Conservation (phyloP, 768 basidiomycete species). For the Trametes cubensis region DNA sequence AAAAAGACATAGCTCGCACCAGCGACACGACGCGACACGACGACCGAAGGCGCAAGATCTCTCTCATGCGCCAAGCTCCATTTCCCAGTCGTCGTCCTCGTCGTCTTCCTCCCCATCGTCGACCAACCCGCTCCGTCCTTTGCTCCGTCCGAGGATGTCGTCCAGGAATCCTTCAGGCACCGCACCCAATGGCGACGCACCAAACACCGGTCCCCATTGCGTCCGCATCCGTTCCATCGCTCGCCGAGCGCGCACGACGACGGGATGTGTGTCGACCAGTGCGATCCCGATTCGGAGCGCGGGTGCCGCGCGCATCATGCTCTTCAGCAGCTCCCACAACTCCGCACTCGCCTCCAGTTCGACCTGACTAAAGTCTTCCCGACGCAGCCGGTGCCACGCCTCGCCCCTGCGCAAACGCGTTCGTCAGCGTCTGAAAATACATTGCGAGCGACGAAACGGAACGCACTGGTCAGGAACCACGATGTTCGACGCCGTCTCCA, state of each 20-base stretch:
- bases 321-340: constrained; percentile 66
- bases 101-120: constrained; percentile 1
- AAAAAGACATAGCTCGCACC: constrained; percentile 16
- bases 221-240: constrained; percentile 60
- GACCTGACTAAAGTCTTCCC: constrained; percentile 89
- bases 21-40: background rate
- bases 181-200: constrained; percentile 64
- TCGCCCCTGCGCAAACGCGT: constrained; percentile 64
- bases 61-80: constrained; percentile 20
- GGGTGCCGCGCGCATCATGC: constrained; percentile 80
- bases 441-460: constrained; percentile 7
- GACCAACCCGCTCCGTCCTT: background rate
- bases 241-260: constrained; percentile 63
- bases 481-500: constrained; percentile 95
- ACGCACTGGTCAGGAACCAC: constrained; percentile 96
- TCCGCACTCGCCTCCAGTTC: constrained; percentile 67
- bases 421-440: constrained; percentile 21
- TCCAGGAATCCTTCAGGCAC: constrained; percentile 66
- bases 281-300: constrained; percentile 56
- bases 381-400: constrained; percentile 90
- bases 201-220: constrained; percentile 47
- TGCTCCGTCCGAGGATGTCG: constrained; percentile 48
- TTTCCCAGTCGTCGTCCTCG: constrained; percentile 21
- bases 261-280: constrained; percentile 60
- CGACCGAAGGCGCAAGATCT: background rate